phyloP scores from a whole-genome alignment of 2,329 filamentous ascomycete genomes.

The Alternaria tenuissima region DNA sequence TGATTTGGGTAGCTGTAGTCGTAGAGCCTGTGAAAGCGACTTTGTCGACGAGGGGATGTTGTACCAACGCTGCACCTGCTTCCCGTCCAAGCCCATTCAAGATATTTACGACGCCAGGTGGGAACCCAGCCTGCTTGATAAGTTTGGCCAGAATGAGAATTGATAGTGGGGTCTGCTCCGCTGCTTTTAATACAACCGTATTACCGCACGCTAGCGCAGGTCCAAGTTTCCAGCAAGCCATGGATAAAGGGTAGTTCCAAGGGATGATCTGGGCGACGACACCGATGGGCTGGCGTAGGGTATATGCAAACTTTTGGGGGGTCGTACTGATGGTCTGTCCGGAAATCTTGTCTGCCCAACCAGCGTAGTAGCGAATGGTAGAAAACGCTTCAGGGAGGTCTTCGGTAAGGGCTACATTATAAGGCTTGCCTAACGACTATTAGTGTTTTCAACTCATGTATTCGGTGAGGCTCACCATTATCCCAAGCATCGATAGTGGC shows the following conservation, averaged over 20 bases:
- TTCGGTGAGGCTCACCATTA: constrained; percentile 62
- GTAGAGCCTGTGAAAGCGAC: constrained; percentile 80
- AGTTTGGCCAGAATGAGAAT: constrained; percentile 57
- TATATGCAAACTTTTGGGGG: constrained; percentile 75
- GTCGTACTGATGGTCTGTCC: constrained; percentile 73
- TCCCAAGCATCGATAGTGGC: constrained; percentile 65
- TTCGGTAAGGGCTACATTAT: constrained; percentile 65
- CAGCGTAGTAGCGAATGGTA: constrained; percentile 72
- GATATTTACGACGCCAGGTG: constrained; percentile 50
- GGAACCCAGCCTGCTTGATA: constrained; percentile 65
- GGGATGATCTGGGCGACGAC: constrained; percentile 37
- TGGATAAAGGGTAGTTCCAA: constrained; percentile 54
- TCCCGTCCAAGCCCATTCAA: constrained; percentile 67
- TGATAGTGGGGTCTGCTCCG: constrained; percentile 62
- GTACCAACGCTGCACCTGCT: constrained; percentile 68
- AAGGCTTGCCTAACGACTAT: constrained; percentile 62
- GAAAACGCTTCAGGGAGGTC: constrained; percentile 67
- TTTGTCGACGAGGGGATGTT: constrained; percentile 74
- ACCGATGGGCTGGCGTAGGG: constrained; percentile 40
- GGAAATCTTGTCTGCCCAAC: constrained; percentile 78
- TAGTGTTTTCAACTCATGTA: background rate
- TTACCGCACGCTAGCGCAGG: constrained; percentile 65
- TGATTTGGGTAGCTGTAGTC: constrained; percentile 72
- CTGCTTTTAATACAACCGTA: constrained; percentile 63
- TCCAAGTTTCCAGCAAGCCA: constrained; percentile 62